Conservation (phyloP, 176 grass and related monocot species). For the Carex kokanica region DNA sequence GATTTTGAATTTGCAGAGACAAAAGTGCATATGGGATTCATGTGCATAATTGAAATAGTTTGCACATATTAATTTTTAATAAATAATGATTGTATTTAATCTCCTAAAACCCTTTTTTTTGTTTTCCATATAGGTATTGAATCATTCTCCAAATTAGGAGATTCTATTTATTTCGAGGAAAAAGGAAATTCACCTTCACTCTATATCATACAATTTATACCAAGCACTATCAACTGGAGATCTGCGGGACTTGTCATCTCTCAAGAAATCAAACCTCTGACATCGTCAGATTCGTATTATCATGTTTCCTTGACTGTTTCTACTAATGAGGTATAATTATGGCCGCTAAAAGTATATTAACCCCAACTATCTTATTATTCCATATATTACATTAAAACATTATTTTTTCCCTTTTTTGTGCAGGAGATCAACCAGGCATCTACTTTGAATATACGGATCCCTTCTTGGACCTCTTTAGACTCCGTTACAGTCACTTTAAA, state of each 20-base stretch:
- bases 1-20: neutral
- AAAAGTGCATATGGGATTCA: neutral
- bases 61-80: neutral
- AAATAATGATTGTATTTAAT: neutral
- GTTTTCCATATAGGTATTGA: conserved; percentile 52
- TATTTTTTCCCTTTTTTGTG: neutral
- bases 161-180: conserved; percentile 89
- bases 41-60: neutral
- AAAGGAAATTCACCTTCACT: conserved; percentile 42
- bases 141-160: conserved; percentile 86
- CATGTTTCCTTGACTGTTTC: conserved; percentile 50
- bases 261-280: conserved; percentile 47
- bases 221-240: conserved; percentile 77
- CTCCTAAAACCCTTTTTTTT: neutral
- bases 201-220: conserved; percentile 79
- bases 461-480: conserved; percentile 68
- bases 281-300: conserved; percentile 53
- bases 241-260: conserved; percentile 47
- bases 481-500: conserved; percentile 53
- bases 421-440: conserved; percentile 45
- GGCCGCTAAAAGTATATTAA: neutral
- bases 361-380: neutral
- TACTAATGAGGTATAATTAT: conserved; percentile 25
- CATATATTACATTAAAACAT: neutral
- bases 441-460: conserved; percentile 59